A percentile compares a stretch with the other conserved stretches of the same genome.
Evolutionary conservation across 352 stramenopile genomes (phyloP).

Genomic region (Pythium folliculosum): DNA sequence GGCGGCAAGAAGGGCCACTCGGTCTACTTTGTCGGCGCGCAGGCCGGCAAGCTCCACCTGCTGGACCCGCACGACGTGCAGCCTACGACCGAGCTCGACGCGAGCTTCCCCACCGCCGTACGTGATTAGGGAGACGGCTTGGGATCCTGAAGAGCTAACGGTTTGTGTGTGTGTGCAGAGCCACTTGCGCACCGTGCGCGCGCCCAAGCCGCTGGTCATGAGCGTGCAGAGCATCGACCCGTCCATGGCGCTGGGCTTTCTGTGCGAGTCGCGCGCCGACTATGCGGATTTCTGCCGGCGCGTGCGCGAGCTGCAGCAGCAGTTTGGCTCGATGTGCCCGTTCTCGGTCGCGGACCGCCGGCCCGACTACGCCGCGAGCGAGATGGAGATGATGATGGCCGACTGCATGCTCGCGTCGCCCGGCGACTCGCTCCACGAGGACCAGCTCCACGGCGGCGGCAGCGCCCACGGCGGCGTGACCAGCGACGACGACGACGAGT

Average conservation of each 20-base stretch:
- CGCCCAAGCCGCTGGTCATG: conserved; percentile 68
- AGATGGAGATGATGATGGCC: conserved; percentile 47
- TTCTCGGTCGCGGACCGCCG: conserved; percentile 62
- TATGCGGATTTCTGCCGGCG: conserved; percentile 70
- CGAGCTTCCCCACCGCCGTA: conserved; percentile 73
- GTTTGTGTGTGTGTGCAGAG: conserved; percentile 38
- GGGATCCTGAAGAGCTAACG: not conserved
- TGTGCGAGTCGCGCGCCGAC: conserved; percentile 79
- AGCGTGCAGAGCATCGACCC: conserved; percentile 91
- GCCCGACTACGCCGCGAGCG: conserved; percentile 52
- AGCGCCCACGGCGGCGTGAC: conserved; percentile 18
- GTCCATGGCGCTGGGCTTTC: conserved; percentile 93
- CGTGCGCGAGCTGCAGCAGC: conserved; percentile 45
- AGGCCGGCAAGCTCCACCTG: conserved; percentile 78
- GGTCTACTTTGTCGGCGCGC: conserved; percentile 94
- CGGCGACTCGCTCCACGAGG: conserved; percentile 60
- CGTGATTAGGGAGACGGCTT: not conserved
- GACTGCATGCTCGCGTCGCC: conserved; percentile 53
- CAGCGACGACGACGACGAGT: conserved; percentile 61
- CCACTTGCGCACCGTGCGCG: conserved; percentile 59
- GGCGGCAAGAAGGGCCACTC: conserved; percentile 94
- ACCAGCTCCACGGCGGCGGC: conserved; percentile 37
- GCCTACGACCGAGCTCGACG: conserved; percentile 62
- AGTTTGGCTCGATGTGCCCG: conserved; percentile 49
- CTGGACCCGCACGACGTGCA: conserved; percentile 87